Evolutionary conservation across 2,329 filamentous ascomycete species (phyloP), one percentile per base, ranked within the genome.

Genomic region (Cercospora citrullina): DNA sequence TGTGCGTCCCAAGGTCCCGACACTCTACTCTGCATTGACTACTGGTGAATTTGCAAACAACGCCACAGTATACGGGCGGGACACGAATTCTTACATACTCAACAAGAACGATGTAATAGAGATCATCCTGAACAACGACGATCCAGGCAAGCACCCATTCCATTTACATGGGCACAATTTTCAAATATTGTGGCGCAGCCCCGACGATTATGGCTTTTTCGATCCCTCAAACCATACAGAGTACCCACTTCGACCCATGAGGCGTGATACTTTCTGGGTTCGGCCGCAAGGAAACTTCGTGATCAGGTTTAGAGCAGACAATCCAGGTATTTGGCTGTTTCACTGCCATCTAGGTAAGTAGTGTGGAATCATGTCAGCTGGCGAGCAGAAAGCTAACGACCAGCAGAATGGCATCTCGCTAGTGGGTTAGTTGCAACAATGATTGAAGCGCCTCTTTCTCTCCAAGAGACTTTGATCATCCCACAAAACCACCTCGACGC

Each of bases 141-240:
- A 94, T 73, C 84, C 68, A 82, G 84, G 91, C 51, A 89, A 87
- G 8, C 91, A 93, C 74, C 92, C 89, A 0, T 89, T 90, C 81
- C 89, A 91, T 78, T 79, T 96, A 1, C 93, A 95, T 80, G 91
- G 91, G 0, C 90, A 93, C 77, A 82, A 86, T 72, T 93, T 93
- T 80, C 91, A 92, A 78, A 81, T 87, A 18, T 73, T 85, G 33
- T 68, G 74, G n/a, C 78, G 78, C 63, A 78, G 69, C 60, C 78
- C 73, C 10, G 77, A 78, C 14, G 70, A 79, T 9, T 71, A 68
- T 23, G 78, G 75, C 62, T 61, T 72, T 73, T 79, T 77, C 64
- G 73, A 78, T 53, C 66, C 76, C 1, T 72, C 74, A 67, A 79
- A 79, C 58, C 75, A 79, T 48, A 72, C 78, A 4, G 68, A 70